Evolutionary conservation across 108 stramenopile genomes (phyloP).

Genomic region (Fistulifera pelliculosa): DNA sequence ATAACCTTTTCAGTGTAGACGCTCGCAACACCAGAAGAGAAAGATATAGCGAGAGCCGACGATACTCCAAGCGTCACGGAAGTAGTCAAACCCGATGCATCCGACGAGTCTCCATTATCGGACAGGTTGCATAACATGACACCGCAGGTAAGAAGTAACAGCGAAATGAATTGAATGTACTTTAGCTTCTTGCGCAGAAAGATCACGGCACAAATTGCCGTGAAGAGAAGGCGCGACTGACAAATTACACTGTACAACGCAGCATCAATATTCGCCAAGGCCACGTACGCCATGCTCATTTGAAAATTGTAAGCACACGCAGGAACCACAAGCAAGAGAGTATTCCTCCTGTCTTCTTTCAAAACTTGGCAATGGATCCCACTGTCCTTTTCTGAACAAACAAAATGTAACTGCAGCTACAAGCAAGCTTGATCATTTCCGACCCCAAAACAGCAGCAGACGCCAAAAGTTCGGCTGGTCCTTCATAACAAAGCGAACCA

Average conservation of each 20-base stretch:
- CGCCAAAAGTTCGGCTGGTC: too few species aligned
- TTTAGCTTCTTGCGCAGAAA: slow-evolving; percentile 69
- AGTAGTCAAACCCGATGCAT: background rate
- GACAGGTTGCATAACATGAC: slow-evolving; percentile 80
- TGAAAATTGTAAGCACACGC: slow-evolving; percentile 88
- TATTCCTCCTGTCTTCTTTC: slow-evolving; percentile 55
- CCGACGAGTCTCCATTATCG: background rate
- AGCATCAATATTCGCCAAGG: slow-evolving; percentile 87
- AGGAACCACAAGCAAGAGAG: slow-evolving; percentile 71
- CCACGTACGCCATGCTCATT: slow-evolving; percentile 88
- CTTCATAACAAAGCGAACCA: too few species aligned
- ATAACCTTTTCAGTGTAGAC: slow-evolving; percentile 95
- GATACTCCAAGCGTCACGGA: slow-evolving; percentile 53
- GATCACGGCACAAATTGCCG: slow-evolving; percentile 81
- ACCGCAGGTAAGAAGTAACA: slow-evolving; percentile 79
- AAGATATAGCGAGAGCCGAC: slow-evolving; percentile 60
- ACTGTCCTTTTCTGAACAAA: too few species aligned
- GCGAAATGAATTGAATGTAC: slow-evolving; percentile 61
- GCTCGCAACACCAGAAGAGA: slow-evolving; percentile 85
- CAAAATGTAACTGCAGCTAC: too few species aligned
- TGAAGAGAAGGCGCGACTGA: slow-evolving; percentile 75
- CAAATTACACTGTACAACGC: slow-evolving; percentile 87
- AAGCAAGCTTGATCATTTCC: too few species aligned
- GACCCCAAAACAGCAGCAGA: too few species aligned
- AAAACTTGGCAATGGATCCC: slow-evolving; percentile 34